Conservation (phyloP, 805 yeast species). For the Torulaspora maleeae region DNA sequence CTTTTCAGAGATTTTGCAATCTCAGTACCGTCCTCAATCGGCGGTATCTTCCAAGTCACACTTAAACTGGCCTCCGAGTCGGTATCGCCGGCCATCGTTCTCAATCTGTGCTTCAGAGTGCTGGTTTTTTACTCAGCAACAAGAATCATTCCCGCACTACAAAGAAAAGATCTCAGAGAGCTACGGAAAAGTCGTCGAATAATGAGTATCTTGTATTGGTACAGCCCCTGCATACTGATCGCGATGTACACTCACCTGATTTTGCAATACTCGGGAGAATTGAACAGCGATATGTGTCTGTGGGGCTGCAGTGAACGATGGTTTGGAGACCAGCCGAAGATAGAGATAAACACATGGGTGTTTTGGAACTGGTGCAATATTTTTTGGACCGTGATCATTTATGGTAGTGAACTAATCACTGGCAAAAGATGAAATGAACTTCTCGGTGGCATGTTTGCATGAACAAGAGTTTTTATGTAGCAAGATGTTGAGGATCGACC, state of each 20-base stretch:
- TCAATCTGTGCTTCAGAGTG: constrained; percentile 80
- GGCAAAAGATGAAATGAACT: constrained; percentile 18
- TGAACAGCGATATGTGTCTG: constrained; percentile 55
- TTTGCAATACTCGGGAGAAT: constrained; percentile 78
- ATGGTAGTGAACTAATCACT: constrained; percentile 65
- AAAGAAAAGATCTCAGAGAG: constrained; percentile 31
- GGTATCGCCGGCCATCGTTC: constrained; percentile 71
- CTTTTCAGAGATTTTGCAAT: constrained; percentile 30
- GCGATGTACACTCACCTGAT: constrained; percentile 93
- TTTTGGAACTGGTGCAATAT: constrained; percentile 98
- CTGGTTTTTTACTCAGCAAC: constrained; percentile 89
- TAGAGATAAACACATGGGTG: constrained; percentile 70
- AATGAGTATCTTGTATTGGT: constrained; percentile 68
- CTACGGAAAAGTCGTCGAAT: constrained; percentile 30
- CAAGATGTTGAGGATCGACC: not conserved
- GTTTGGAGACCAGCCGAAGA: constrained; percentile 27
- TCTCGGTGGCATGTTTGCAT: not conserved
- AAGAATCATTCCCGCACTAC: constrained; percentile 80
- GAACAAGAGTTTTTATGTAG: not conserved
- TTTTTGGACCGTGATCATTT: constrained; percentile 70
- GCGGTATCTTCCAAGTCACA: constrained; percentile 32
- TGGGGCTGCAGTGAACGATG: constrained; percentile 48
- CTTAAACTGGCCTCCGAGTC: constrained; percentile 50
- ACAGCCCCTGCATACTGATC: constrained; percentile 88
- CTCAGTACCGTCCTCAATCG: constrained; percentile 32